Conservation (phyloP, 2,329 filamentous ascomycete genomes). For the Eutypa lata region DNA sequence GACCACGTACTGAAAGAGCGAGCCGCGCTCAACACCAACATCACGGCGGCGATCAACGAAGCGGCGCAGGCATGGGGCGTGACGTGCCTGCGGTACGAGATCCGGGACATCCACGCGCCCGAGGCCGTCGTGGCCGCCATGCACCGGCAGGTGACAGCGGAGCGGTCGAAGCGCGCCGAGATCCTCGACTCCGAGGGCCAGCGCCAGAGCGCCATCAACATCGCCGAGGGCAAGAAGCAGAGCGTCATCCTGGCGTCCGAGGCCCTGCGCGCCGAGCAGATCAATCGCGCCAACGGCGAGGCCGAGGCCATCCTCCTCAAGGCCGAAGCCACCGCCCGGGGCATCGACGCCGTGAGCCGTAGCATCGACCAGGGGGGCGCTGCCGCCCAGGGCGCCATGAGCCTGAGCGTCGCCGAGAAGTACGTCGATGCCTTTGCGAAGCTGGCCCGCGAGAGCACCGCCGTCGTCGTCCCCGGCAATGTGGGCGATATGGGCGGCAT, state of each 20-base stretch:
- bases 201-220: slow-evolving; percentile 96
- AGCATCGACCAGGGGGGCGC: slow-evolving; percentile 71
- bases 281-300: slow-evolving; percentile 91
- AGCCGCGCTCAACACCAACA: slow-evolving; percentile 93
- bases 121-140: slow-evolving; percentile 92
- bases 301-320: slow-evolving; percentile 88
- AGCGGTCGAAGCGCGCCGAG: slow-evolving; percentile 95
- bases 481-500: slow-evolving; percentile 94
- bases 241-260: slow-evolving; percentile 94
- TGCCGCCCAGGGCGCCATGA: slow-evolving; percentile 79
- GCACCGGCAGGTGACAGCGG: slow-evolving; percentile 96
- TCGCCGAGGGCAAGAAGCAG: slow-evolving; percentile 96
- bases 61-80: slow-evolving; percentile 97
- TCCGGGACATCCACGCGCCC: slow-evolving; percentile 95
- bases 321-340: slow-evolving; percentile 79
- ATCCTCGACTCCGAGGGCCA: slow-evolving; percentile 97
- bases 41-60: slow-evolving; percentile 98
- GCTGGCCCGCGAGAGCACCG: slow-evolving; percentile 91
- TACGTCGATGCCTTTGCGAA: slow-evolving; percentile 95
- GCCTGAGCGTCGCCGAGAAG: slow-evolving; percentile 89
- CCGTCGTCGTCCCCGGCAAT: slow-evolving; percentile 93
- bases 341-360: slow-evolving; percentile 81
- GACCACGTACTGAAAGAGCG: slow-evolving; percentile 98
- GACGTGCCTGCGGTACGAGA: slow-evolving; percentile 94
- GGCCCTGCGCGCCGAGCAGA: slow-evolving; percentile 82